Evolutionary conservation across 1,284 basidiomycete genomes (phyloP), one percentile per base, ranked within the genome.

Genomic region (Trichosporon sp.): DNA sequence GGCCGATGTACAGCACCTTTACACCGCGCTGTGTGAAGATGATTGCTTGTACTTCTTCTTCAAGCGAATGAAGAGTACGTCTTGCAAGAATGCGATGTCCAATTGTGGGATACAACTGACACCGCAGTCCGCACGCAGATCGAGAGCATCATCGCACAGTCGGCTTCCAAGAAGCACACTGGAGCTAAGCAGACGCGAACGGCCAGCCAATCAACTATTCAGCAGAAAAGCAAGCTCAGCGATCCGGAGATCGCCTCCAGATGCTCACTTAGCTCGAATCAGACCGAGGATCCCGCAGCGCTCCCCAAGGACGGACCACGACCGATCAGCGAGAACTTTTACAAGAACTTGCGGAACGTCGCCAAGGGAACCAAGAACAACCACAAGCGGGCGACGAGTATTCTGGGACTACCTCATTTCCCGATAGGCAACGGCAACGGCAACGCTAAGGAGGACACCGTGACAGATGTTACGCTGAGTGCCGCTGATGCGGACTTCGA

Each of bases 11-110:
- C 86, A 91, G 68, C 91, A 95, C 75, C 81, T 95, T 34, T 93
- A 91, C 76, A 84, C 87, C 25, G 91, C 92, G 0, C 82, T 95
- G 29, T 92, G 91, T 68, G 92, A 95, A 79, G 92, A 95, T 77
- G 87, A 89, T 71, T 83, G 87, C 58, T 86, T 94, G 61, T 95
- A 91, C 79, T 85, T 85, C 25, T 83, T 90, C 69, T 93, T 94
- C 81, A 91, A 88, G 80, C 83, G 84, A n/a, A 90, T 93, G 89
- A 86, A 89, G 81, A 89, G 92, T 91, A 65, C 66, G 75, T 67
- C 3, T 16, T 9, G 36, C 19, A 16, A 31, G n/a, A n/a, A n/a
- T n/a, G n/a, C n/a, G n/a, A n/a, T n/a, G n/a, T n/a, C n/a, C n/a
- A n/a, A n/a, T n/a, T n/a, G n/a, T n/a, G n/a, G n/a, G n/a, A n/a